Base-by-base conservation (phyloP, 345 rosid genomes). In the Salix exigua region DNA sequence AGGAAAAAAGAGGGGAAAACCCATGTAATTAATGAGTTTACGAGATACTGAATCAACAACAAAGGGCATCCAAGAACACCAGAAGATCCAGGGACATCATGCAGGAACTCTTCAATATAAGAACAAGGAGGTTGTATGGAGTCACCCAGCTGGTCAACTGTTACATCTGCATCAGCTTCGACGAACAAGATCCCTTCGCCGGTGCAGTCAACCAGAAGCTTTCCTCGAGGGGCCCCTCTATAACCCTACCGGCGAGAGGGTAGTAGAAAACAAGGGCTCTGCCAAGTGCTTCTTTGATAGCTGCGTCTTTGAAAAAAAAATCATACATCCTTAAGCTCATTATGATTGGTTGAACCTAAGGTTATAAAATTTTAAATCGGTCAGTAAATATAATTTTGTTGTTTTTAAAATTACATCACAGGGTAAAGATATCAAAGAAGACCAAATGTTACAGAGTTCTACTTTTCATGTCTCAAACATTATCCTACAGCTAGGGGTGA, bases 141-240 rank as follows among this genome's bases (percentile, higher is more conserved):
- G 30, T 74, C 81, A 4, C 75, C 72, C 0, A 81, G 50, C 14
- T 77, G 71, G 7, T 68, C 65, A 38, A 82, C 0, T 0, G 26
- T n/a, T 3, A 70, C 40, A 30, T 70, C 67, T 14, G 79, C 79
- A 21, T 77, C 70, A 2, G 81, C 84, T 46, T 74, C 75, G 7
- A 82, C 51, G 25, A 82, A 82, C 64, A 82, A 12, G n/a, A 74
- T 66, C 12, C 81, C 84, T 50, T 82, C 73, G 2, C 76, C 82
- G 1, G 19, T 82, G 25, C 82, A 82, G n/a, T 78, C 79, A 58
- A 82, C 84, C 9, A 55, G 5, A 28, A 82, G 82, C 55, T 77
- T 81, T 18, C 74, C 25, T 6, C 44, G 40, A 46, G 66, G n/a
- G n/a, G 26, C 25, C 77, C 77, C 68, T 76, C 77, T 17, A 65